Base-by-base conservation (phyloP, 805 yeast genomes). In the Starmerella kuoi region DNA sequence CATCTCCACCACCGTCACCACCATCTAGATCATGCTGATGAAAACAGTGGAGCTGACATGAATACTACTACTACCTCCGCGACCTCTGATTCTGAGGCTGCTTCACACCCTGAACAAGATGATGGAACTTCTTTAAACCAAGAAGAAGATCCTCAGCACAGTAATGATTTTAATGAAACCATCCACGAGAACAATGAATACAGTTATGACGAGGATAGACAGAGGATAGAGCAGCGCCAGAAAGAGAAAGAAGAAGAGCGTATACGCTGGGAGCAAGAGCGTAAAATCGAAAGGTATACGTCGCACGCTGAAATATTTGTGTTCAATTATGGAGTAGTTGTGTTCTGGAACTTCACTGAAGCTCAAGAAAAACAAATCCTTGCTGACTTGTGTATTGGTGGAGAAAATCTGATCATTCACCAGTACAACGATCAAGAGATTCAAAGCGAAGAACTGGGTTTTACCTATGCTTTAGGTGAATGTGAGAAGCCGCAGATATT, bases 281-380 rank as follows among this genome's bases (percentile, higher is more conserved):
- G 40, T n/a, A 26, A 37, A 40, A 37, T 46, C 12, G 45, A 43
- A 0, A 76, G 74, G 45, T 64, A 71, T 38, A 62, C 72, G 3
- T 74, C 73, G 49, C 64, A 63, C 41, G 70, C 95, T 0, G 97
- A 88, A 55, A 71, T 91, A 68, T 91, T 91, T 55, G 73, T 91
- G 12, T 76, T 88, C 58, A 77, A 76, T 40, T 91, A 91, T 58
- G 98, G 98, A 18, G 94, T 88, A 12, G 85, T 91, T n/a, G 96
- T 91, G 18, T 87, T 91, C 56, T 91, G 98, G 98, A 91, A 91
- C 56, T 86, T 91, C 53, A 76, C 88, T 2, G 95, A 86, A 57
- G 68, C 74, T 6, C 95, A 91, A 57, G 98, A 91, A 55, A 86
- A 86, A 64, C 91, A 88, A 54, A 76, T 91, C 17, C 68, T 91